A percentile compares a stretch with the other conserved stretches of the same genome.
Evolutionary conservation across 192 early-diverging fungal species (phyloP).

Genomic region (Oehlia diaphana): DNA sequence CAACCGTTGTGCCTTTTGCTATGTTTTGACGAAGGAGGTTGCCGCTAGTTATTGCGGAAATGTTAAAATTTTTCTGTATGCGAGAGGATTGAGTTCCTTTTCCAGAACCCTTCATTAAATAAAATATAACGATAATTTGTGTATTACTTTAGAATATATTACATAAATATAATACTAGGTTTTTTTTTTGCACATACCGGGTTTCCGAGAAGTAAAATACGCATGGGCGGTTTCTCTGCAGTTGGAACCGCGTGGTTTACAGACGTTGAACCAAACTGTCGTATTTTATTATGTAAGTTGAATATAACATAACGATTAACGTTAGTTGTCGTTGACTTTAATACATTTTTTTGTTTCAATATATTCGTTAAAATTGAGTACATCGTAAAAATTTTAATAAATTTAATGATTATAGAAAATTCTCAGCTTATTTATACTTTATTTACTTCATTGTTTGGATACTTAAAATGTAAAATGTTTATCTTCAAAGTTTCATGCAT

Average conservation of each 20-base stretch:
- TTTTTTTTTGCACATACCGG: background rate
- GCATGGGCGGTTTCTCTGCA: background rate
- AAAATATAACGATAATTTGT: background rate
- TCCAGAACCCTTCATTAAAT: conserved; percentile 63
- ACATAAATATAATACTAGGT: background rate
- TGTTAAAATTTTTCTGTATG: conserved; percentile 66
- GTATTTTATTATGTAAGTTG: background rate
- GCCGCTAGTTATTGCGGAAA: conserved; percentile 77
- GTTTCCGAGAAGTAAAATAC: background rate
- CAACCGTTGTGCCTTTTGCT: conserved; percentile 60
- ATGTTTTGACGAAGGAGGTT: conserved; percentile 87
- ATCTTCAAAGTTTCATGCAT: no score
- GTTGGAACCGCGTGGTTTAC: background rate
- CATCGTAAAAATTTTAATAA: background rate
- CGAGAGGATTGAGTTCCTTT: conserved; percentile 91
- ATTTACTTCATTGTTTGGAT: no score
- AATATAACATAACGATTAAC: background rate
- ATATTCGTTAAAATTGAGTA: background rate
- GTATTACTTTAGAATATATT: background rate
- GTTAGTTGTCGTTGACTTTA: background rate
- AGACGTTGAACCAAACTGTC: background rate
- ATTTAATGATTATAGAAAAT: background rate
- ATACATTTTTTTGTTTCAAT: background rate
- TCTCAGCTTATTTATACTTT: no score
- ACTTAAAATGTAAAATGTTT: no score